phyloP scores from a whole-genome alignment of 495 filamentous ascomycete genomes.

The Aspergillus incahuasiensis region DNA sequence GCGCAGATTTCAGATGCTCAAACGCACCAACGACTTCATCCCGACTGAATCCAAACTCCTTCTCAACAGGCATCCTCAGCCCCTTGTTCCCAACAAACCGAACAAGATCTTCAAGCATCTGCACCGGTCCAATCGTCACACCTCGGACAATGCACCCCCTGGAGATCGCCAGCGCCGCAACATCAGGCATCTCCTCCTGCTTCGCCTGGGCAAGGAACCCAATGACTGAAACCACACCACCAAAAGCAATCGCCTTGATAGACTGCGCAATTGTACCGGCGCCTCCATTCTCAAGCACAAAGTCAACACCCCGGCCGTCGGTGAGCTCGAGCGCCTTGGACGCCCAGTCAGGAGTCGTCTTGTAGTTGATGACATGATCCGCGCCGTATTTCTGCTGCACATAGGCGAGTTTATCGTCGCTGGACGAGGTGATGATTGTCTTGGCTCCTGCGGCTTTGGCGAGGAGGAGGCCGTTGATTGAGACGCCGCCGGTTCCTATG shows the following conservation, averaged over 20 bases:
- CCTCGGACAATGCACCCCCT: no score
- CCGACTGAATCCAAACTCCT: constrained; percentile 15
- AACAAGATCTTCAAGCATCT: background rate
- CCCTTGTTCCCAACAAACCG: constrained; percentile 18
- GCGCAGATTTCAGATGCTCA: constrained; percentile 24
- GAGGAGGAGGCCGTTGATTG: background rate
- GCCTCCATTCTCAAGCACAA: constrained; percentile 5
- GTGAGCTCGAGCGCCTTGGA: constrained; percentile 3
- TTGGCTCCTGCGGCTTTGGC: background rate
- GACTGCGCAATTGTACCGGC: background rate
- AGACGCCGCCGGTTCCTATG: constrained; percentile 1
- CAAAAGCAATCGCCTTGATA: background rate
- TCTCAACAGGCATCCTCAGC: constrained; percentile 20
- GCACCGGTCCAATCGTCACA: background rate
- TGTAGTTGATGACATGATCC: constrained; percentile 10
- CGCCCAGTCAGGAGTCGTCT: constrained; percentile 3
- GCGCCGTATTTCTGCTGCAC: background rate
- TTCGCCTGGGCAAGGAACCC: background rate
- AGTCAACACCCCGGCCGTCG: constrained; percentile 10
- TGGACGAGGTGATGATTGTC: constrained; percentile 12
- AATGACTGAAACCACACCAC: background rate
- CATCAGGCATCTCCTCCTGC: background rate
- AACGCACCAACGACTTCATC: constrained; percentile 25
- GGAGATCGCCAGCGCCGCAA: background rate
- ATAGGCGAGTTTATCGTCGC: constrained; percentile 8